phyloP scores from a whole-genome alignment of 208 protist species.

The Crithidia fasciculata region DNA sequence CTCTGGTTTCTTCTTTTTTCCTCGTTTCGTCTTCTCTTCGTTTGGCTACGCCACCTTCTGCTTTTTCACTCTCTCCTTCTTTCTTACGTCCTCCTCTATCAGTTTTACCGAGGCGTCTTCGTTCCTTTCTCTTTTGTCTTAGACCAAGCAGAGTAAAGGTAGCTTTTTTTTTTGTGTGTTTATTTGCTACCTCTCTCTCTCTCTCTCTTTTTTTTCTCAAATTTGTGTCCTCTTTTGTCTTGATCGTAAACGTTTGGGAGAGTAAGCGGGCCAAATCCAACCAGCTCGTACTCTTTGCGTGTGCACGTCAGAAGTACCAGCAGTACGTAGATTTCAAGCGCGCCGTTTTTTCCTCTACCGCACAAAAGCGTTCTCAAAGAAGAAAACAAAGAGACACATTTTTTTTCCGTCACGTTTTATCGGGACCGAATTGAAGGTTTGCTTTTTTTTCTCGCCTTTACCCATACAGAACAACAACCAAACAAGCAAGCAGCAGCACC shows the following conservation, averaged over 20 bases:
- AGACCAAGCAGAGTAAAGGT: neutral
- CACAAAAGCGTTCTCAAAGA: conserved; percentile 2
- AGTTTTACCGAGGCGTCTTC: conserved; percentile 7
- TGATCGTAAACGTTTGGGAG: too few species aligned
- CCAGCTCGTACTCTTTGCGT: too few species aligned
- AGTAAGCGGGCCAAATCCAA: too few species aligned
- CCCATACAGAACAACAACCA: neutral
- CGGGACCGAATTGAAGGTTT: too few species aligned
- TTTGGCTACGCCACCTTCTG: conserved; percentile 7
- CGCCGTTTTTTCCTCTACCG: neutral
- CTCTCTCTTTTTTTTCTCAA: too few species aligned
- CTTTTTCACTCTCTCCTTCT: conserved; percentile 6
- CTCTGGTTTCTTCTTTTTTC: too few species aligned
- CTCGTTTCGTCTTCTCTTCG: neutral
- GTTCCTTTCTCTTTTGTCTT: conserved; percentile 7
- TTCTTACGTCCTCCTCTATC: neutral
- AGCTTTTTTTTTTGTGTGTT: neutral
- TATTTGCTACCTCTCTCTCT: too few species aligned
- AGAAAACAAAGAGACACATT: neutral
- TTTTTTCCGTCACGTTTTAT: neutral
- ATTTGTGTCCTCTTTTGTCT: too few species aligned
- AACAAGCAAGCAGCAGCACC: neutral
- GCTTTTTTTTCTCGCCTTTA: neutral
- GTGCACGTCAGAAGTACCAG: too few species aligned
- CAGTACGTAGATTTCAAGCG: too few species aligned